These are phyloP conservation scores for Chionographis japonica DNA, from an alignment of 106 monocot species.

Conservation along the genomic window DNA sequence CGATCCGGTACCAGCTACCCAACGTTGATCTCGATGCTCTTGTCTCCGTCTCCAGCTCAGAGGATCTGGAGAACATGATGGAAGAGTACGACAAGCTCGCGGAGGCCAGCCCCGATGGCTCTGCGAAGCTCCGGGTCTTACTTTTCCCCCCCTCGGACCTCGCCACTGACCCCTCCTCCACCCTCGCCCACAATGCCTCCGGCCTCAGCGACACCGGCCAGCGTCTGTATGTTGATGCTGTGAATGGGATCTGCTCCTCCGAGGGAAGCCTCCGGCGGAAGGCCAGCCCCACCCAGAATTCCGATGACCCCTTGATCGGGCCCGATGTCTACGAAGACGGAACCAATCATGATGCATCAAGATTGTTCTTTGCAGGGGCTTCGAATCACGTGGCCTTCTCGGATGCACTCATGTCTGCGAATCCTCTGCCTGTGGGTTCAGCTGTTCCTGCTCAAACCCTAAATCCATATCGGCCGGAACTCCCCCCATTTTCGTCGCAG, in stretches of 20 bases:
- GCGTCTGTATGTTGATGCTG: conserved; percentile 16
- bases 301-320: conserved; percentile 10
- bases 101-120: conserved; percentile 29
- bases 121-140: conserved; percentile 66
- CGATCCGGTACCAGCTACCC: conserved; percentile 80
- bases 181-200: neutral
- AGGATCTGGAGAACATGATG: conserved; percentile 97
- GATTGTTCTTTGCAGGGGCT: too few species aligned
- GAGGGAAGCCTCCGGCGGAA: neutral
- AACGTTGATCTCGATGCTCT: conserved; percentile 86
- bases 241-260: conserved; percentile 4
- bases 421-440: too few species aligned
- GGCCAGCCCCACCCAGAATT: conserved; percentile 21
- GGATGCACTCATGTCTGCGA: too few species aligned
- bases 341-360: neutral
- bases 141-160: conserved; percentile 41
- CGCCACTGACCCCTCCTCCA: conserved; percentile 19
- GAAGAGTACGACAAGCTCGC: conserved; percentile 83
- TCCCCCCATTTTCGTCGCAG: neutral
- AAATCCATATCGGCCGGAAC: too few species aligned
- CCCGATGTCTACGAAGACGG: neutral
- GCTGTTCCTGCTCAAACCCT: too few species aligned
- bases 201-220: conserved; percentile 6
- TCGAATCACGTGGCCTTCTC: too few species aligned
- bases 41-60: conserved; percentile 64